Percentiles rank a stretch among this genome's conserved stretches.
phyloP scores from a whole-genome alignment of 805 yeast genomes.

The Nakazawaea ishiwadae region DNA sequence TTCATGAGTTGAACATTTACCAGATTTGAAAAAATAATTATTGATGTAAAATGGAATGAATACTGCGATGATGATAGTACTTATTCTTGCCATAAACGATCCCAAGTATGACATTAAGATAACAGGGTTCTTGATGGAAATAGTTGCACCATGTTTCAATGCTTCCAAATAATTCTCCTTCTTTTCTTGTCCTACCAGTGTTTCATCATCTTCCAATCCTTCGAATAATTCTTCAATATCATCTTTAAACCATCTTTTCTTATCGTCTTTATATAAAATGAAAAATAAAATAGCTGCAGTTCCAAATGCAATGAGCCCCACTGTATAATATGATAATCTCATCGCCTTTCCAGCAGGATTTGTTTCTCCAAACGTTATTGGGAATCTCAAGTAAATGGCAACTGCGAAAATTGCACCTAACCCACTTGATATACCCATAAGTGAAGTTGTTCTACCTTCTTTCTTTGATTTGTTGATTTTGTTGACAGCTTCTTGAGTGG shows the following conservation, averaged over 20 bases:
- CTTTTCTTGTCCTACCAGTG: conserved; percentile 19
- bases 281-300: conserved; percentile 34
- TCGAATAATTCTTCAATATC: conserved; percentile 29
- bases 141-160: conserved; percentile 41
- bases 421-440: conserved; percentile 60
- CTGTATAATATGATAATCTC: conserved; percentile 41
- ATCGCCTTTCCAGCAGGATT: conserved; percentile 39
- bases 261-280: conserved; percentile 42
- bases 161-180: conserved; percentile 33
- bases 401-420: conserved; percentile 67
- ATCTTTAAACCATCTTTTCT: conserved; percentile 23
- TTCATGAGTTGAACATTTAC: conserved; percentile 38
- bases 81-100: conserved; percentile 58
- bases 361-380: conserved; percentile 39
- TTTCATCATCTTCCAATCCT: conserved; percentile 24
- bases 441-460: conserved; percentile 54
- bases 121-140: conserved; percentile 39
- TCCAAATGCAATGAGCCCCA: conserved; percentile 37
- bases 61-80: conserved; percentile 52
- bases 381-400: conserved; percentile 48
- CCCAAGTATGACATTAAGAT: conserved; percentile 57
- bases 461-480: conserved; percentile 22
- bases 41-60: conserved; percentile 64
- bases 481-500: conserved; percentile 14
- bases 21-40: conserved; percentile 46